phyloP scores from a whole-genome alignment of 2,329 filamentous ascomycete genomes.

The Exophiala sp. region DNA sequence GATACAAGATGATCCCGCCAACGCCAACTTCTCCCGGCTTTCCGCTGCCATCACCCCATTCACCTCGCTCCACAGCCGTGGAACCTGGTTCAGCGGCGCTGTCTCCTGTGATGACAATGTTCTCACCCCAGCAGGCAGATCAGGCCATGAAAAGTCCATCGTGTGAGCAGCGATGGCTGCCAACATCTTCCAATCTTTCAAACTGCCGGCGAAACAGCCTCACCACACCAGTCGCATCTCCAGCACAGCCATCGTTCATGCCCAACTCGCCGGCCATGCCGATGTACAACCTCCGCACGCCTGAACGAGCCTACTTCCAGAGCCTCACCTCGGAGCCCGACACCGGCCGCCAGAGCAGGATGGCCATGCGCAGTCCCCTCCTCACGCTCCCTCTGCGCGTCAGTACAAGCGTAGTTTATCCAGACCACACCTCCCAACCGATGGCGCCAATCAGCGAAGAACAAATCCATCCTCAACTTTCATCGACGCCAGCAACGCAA shows the following conservation, averaged over 20 bases:
- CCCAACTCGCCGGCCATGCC: background rate
- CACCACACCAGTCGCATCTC: constrained; percentile 13
- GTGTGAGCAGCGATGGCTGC: background rate
- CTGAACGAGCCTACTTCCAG: constrained; percentile 11
- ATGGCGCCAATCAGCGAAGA: background rate
- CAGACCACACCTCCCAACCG: background rate
- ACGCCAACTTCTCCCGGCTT: background rate
- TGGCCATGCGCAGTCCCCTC: constrained; percentile 14
- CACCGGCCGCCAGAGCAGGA: constrained; percentile 21
- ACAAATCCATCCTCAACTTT: background rate
- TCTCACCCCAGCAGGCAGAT: background rate
- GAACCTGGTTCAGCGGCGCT: background rate
- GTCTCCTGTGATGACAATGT: background rate
- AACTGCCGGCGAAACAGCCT: constrained; percentile 17
- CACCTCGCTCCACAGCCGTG: background rate
- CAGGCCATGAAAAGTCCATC: background rate
- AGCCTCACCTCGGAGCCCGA: background rate
- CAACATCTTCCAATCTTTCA: constrained; percentile 6
- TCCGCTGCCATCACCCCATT: background rate
- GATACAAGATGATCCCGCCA: background rate
- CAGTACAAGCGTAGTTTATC: constrained; percentile 13
- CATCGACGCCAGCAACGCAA: background rate
- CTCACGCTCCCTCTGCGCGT: constrained; percentile 21
- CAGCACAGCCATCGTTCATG: constrained; percentile 2
- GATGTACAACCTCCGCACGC: background rate